These are phyloP conservation scores for Diutina sp. DNA, from an alignment of 1,139 yeast genomes.

Conservation along the genomic window DNA sequence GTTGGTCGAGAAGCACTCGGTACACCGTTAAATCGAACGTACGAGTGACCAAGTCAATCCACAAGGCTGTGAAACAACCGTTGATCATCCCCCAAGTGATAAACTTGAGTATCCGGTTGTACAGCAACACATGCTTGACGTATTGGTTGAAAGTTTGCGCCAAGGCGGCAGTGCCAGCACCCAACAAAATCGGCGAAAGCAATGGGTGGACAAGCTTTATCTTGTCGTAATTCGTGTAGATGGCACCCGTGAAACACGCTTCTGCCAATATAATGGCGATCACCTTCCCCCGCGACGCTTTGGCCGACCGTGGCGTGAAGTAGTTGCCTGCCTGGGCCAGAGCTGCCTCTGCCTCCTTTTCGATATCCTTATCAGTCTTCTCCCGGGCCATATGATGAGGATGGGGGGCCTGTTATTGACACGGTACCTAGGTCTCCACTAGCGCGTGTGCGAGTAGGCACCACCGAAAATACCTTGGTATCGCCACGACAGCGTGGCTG, in stretches of 20 bases:
- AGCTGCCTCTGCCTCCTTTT: constrained; percentile 2
- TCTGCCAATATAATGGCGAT: constrained; percentile 4
- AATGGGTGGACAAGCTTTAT: constrained; percentile 5
- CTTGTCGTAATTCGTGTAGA: constrained; percentile 5
- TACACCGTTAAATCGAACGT: constrained; percentile 19
- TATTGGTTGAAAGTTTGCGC: constrained; percentile 48
- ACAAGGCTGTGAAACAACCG: constrained; percentile 41
- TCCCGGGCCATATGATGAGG: not conserved
- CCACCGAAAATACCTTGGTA: not conserved
- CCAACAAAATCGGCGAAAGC: constrained; percentile 24
- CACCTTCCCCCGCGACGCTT: not conserved
- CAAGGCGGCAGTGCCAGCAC: constrained; percentile 37
- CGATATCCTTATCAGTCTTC: not conserved
- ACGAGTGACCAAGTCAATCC: constrained; percentile 39
- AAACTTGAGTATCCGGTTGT: constrained; percentile 34
- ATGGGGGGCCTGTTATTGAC: not conserved
- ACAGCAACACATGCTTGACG: constrained; percentile 24
- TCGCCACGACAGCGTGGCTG: not conserved
- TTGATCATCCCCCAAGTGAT: constrained; percentile 50
- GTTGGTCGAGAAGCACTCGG: constrained; percentile 39
- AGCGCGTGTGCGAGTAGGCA: not conserved
- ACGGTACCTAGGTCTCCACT: not conserved
- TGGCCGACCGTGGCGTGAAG: not conserved
- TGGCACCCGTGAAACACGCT: constrained; percentile 4
- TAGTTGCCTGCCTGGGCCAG: not conserved